Conservation (phyloP, 305 asterid genomes). For the Plantago coronopus region DNA sequence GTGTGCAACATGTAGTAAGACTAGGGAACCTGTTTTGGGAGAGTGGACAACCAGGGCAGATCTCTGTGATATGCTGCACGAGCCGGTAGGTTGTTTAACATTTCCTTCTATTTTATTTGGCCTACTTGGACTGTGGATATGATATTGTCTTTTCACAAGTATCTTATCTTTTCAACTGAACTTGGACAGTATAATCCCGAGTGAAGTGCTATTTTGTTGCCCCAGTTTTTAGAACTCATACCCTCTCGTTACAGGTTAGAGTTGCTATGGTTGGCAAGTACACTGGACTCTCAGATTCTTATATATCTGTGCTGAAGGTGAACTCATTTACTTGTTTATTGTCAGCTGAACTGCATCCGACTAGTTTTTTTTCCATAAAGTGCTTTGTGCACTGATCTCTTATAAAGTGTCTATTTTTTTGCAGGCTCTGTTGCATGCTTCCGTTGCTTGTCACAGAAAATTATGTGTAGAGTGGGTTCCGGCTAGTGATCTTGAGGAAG, state of each 20-base stretch:
- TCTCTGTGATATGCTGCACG: constrained; percentile 56
- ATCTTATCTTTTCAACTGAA: too few species aligned
- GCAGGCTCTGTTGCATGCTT: constrained; percentile 96
- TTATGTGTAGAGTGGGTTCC: constrained; percentile 81
- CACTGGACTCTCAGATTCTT: constrained; percentile 78
- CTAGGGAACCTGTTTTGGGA: constrained; percentile 56
- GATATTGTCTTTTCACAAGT: too few species aligned
- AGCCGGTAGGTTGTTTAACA: constrained; percentile 50
- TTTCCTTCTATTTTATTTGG: constrained; percentile 3
- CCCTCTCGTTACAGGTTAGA: constrained; percentile 55
- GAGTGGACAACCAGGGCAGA: constrained; percentile 84
- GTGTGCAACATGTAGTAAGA: constrained; percentile 35
- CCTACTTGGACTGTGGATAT: too few species aligned
- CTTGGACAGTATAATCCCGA: too few species aligned
- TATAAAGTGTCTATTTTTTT: constrained; percentile 24
- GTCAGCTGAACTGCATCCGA: constrained; percentile 11
- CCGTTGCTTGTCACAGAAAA: constrained; percentile 71
- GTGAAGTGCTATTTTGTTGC: constrained; percentile 6
- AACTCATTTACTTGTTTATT: constrained; percentile 16
- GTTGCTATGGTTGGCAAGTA: constrained; percentile 93
- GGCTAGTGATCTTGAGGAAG: constrained; percentile 84
- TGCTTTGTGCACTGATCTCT: constrained; percentile 14
- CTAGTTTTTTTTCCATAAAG: constrained; percentile 4
- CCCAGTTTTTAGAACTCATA: constrained; percentile 17
- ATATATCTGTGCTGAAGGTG: constrained; percentile 88